Evolutionary conservation across 176 grass and related monocot species (phyloP), one percentile per base, ranked within the genome.

Genomic region (Phyllostachys edulis): DNA sequence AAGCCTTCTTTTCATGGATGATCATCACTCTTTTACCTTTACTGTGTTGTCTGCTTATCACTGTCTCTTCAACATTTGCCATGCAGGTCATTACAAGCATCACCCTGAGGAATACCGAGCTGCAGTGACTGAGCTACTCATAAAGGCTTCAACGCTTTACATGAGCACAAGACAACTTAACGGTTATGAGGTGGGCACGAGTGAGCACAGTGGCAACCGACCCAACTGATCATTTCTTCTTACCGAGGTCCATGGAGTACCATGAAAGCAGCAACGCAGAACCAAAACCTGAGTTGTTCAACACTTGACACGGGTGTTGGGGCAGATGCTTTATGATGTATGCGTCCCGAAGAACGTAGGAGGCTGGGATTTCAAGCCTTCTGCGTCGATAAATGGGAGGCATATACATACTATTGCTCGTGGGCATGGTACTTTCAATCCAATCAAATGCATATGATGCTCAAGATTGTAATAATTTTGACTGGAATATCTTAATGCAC

Each of bases 21-120:
- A 47, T 37, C 47, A 36, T 45, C 40, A 75, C 70, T 82, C n/a
- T 38, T 83, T 37, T n/a, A 51, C 60, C 27, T 59, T 52, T 34
- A 51, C n/a, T 80, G 20, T 52, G 18, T 18, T 84, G 13, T 45
- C 69, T 32, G 1, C 15, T 70, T 80, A 72, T 27, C 4, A 41
- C 13, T 71, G 14, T 66, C 50, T 74, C 37, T 34, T 69, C 27
- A 14, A 14, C 10, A 50, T 61, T 68, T 67, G 9, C 6, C 44
- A 62, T 80, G 63, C 89, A 98, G 96, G 91, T 51, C 96, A 98
- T 45, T 98, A 95, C 62, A 98, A 92, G 49, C 42, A 85, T 86
- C 87, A 95, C 75, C 68, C 85, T 32, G 83, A 90, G 50, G 96
- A 95, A 79, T 98, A 98, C 67, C 83, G 76, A 66, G 54, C 83